phyloP scores from a whole-genome alignment of 2,329 filamentous ascomycete species.

The Exserohilum rostratum region DNA sequence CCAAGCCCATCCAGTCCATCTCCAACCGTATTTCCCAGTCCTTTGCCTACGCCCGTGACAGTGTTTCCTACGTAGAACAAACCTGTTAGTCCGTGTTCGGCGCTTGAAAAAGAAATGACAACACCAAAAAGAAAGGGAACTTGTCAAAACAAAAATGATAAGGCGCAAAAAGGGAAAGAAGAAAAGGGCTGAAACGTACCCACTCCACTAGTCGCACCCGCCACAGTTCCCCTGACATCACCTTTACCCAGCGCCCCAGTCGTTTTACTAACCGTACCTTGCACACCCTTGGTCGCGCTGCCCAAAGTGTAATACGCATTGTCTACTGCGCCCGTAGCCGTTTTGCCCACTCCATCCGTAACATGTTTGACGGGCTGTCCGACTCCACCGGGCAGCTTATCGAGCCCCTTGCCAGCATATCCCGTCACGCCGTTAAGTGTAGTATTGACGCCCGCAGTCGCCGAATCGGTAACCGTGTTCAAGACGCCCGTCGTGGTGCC shows the following conservation, averaged over 20 bases:
- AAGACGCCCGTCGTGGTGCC: constrained; percentile 43
- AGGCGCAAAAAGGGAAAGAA: too few relatives aligned
- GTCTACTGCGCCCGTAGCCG: constrained; percentile 47
- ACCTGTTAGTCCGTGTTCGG: background rate
- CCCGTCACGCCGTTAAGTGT: constrained; percentile 48
- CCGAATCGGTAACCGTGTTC: constrained; percentile 48
- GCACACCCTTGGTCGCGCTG: constrained; percentile 50
- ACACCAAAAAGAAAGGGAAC: background rate
- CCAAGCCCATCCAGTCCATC: constrained; percentile 49
- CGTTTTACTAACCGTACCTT: constrained; percentile 53
- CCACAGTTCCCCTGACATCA: constrained; percentile 49
- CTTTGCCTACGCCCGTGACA: constrained; percentile 44
- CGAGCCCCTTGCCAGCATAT: constrained; percentile 46
- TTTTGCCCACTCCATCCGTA: constrained; percentile 51
- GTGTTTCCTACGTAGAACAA: constrained; percentile 41
- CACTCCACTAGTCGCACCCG: constrained; percentile 47
- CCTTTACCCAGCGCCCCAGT: constrained; percentile 52
- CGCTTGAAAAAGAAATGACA: background rate
- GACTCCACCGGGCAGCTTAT: constrained; percentile 42
- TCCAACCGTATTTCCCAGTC: constrained; percentile 43
- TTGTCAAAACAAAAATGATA: background rate
- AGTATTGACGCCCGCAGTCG: constrained; percentile 44
- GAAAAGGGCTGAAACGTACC: constrained; percentile 10
- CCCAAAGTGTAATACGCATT: constrained; percentile 51
- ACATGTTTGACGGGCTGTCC: constrained; percentile 50